These are phyloP conservation scores for Kurtzmaniella fragi DNA, from an alignment of 805 yeast genomes.

Conservation along the genomic window DNA sequence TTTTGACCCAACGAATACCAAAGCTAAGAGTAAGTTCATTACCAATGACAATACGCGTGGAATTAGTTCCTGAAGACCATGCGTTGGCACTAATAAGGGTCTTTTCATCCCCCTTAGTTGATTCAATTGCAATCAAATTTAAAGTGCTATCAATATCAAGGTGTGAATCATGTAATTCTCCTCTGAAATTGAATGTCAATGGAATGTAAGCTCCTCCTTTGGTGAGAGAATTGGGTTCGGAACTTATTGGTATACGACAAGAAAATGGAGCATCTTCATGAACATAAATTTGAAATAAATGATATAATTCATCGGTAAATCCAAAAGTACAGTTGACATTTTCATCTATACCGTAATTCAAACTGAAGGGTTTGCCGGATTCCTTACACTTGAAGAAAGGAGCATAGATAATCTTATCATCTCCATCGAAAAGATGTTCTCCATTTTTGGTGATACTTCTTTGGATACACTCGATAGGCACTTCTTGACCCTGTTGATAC, in stretches of 20 bases:
- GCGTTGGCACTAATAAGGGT: slow-evolving; percentile 52
- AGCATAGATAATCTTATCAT: slow-evolving; percentile 52
- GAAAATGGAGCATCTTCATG: slow-evolving; percentile 76
- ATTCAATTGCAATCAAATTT: slow-evolving; percentile 36
- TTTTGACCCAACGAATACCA: slow-evolving; percentile 53
- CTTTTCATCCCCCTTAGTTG: slow-evolving; percentile 18
- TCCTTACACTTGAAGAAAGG: slow-evolving; percentile 62
- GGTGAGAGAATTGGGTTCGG: slow-evolving; percentile 37
- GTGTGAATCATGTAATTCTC: slow-evolving; percentile 62
- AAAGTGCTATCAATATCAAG: slow-evolving; percentile 58
- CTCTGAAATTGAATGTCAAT: slow-evolving; percentile 58
- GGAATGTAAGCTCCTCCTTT: slow-evolving; percentile 50
- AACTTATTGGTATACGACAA: slow-evolving; percentile 55
- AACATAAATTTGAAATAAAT: slow-evolving; percentile 66
- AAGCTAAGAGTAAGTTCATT: slow-evolving; percentile 53
- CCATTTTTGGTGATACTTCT: slow-evolving; percentile 65
- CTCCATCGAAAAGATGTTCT: slow-evolving; percentile 66
- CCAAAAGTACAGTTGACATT: slow-evolving; percentile 56
- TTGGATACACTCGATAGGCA: slow-evolving; percentile 55
- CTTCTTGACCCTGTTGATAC: slow-evolving; percentile 33
- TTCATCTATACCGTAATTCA: slow-evolving; percentile 48
- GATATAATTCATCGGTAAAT: slow-evolving; percentile 62
- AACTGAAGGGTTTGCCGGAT: slow-evolving; percentile 53
- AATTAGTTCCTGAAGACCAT: slow-evolving; percentile 57
- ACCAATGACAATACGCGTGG: slow-evolving; percentile 62